A percentile compares a stretch with the other conserved stretches of the same genome.
These are phyloP conservation scores for Aspergillus campestris DNA, from an alignment of 495 filamentous ascomycete genomes.

Conservation along the genomic window DNA sequence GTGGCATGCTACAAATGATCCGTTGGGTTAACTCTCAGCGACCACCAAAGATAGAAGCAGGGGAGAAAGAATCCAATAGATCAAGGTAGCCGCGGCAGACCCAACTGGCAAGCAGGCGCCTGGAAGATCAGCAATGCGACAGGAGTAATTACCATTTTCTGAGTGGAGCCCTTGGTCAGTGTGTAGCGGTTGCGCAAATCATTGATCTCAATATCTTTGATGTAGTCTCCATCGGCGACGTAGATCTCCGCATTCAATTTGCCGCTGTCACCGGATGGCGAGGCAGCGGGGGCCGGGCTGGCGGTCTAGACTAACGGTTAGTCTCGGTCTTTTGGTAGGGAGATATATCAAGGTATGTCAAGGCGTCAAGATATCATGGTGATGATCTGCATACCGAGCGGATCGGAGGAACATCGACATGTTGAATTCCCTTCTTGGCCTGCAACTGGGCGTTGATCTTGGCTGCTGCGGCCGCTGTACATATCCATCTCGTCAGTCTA, in stretches of 20 bases:
- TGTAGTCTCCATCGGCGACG: conserved; percentile 90
- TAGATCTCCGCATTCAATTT: conserved; percentile 81
- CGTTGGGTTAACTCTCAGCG: conserved; percentile 73
- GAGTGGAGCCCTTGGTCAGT: conserved; percentile 93
- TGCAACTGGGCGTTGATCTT: conserved; percentile 89
- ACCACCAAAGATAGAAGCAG: conserved; percentile 41
- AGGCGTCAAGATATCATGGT: not conserved
- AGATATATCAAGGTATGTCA: not conserved
- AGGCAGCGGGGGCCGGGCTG: conserved; percentile 40
- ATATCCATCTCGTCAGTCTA: conserved; percentile 3
- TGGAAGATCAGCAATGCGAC: conserved; percentile 75
- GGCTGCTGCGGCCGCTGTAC: conserved; percentile 77
- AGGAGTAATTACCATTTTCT: conserved; percentile 98
- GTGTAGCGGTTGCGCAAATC: conserved; percentile 95
- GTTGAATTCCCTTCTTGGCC: conserved; percentile 87
- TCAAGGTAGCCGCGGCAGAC: conserved; percentile 26
- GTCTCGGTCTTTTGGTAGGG: no score
- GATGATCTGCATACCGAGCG: conserved; percentile 41
- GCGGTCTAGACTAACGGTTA: conserved; percentile 26
- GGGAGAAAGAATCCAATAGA: conserved; percentile 16
- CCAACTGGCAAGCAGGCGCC: conserved; percentile 36
- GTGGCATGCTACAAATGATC: conserved; percentile 57
- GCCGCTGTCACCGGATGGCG: conserved; percentile 40
- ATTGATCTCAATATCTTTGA: conserved; percentile 98
- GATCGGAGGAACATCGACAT: conserved; percentile 89